Evolutionary conservation across 2,329 filamentous ascomycete genomes (phyloP), one percentile per base, ranked within the genome.

Genomic region (Penicillium verrucosum): DNA sequence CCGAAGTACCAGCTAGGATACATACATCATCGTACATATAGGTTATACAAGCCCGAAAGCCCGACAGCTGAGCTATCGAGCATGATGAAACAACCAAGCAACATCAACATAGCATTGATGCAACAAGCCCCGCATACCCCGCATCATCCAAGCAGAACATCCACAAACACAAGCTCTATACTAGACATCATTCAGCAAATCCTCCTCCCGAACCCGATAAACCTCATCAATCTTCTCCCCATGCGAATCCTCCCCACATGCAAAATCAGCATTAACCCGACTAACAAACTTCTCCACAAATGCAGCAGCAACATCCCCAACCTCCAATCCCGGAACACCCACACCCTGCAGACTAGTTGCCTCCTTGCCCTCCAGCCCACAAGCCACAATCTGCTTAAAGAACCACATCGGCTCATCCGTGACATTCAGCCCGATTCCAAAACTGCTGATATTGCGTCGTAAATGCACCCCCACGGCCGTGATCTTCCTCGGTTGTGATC

Each of bases 391-490:
- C 60, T 92, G 82, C 25, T 82, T 78, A 47, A 79, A 77, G 67
- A 84, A 87, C 82, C 84, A 89, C 61, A 79, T 96, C 90, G 71
- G 70, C 60, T 78, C 73, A 44, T 76, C 67, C 2, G 74, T 77
- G 5, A 79, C 72, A 65, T 79, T 79, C 51, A 97, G 71, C 2
- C 90, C 92, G 34, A 96, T 81, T 7, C 94, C 94, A 72, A 95
- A 89, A 59, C 88, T 90, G 25, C 87, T 92, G 37, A 97, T 82
- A 73, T 95, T 87, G 44, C 93, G 80, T 14, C 92, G 80, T 60
- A 97, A 82, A 76, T 97, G 92, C n/a, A 99, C 90, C 0, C 94
- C 94, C 41, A 97, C 78, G 0, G 92, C 92, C 0, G 91, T 90
- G 64, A 99, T 92, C 79, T 97, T 99, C 49, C 59, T 72, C 64